Percentiles rank a stretch among this genome's conserved stretches.
Conservation (phyloP, 371 early-diverging fungal species). For the Paraphysoderma sedebokerense region DNA sequence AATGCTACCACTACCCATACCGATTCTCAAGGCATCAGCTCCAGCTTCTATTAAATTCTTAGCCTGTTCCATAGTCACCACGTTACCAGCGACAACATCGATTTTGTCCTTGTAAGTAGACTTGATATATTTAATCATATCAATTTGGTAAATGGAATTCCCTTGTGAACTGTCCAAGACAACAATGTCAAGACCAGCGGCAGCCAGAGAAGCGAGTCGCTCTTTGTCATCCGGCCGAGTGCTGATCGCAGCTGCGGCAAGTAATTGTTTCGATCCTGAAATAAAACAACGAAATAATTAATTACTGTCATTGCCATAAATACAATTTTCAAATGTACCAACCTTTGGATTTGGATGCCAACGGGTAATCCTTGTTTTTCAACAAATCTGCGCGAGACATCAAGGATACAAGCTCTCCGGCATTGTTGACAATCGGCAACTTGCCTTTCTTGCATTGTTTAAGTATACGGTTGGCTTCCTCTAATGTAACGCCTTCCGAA, state of each 20-base stretch:
- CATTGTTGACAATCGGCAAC: conserved; percentile 76
- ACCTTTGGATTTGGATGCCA: conserved; percentile 63
- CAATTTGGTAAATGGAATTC: conserved; percentile 80
- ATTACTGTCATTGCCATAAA: too few species aligned
- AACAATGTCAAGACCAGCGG: conserved; percentile 87
- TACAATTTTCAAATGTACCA: too few species aligned
- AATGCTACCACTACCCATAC: conserved; percentile 94
- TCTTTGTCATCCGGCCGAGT: conserved; percentile 78
- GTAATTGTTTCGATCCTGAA: conserved; percentile 82
- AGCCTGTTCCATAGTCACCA: conserved; percentile 91
- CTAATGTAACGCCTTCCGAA: conserved; percentile 63
- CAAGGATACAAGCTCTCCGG: conserved; percentile 72
- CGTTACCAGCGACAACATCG: conserved; percentile 92
- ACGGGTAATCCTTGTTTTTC: conserved; percentile 87
- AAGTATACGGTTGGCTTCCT: conserved; percentile 79
- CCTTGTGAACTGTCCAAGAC: conserved; percentile 89
- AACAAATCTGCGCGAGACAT: conserved; percentile 85
- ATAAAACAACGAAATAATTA: too few species aligned
- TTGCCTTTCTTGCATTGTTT: conserved; percentile 86
- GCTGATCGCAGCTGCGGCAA: conserved; percentile 84
- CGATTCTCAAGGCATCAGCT: conserved; percentile 86
- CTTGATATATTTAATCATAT: conserved; percentile 86
- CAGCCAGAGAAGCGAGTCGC: conserved; percentile 65
- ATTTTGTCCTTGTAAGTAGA: conserved; percentile 40
- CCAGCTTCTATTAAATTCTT: conserved; percentile 80